Conservation (phyloP, 495 filamentous ascomycete species). For the Polyplosphaeria fusca region DNA sequence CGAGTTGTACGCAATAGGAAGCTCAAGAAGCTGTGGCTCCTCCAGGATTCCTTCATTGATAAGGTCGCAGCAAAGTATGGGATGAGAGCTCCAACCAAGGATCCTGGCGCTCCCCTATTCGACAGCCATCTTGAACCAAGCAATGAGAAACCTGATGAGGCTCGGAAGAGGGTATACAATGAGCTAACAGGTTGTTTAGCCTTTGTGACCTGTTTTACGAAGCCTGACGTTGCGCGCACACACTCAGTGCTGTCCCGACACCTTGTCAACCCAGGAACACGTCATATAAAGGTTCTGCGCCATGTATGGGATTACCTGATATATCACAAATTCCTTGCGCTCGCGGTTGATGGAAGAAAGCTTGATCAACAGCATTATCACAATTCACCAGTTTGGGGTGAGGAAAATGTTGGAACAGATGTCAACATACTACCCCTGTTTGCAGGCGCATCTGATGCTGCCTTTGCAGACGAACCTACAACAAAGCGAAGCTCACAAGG, state of each 20-base stretch:
- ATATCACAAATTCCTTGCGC: neutral
- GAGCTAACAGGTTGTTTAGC: neutral
- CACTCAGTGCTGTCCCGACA: constrained; percentile 2
- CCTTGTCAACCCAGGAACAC: neutral
- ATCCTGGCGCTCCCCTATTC: neutral
- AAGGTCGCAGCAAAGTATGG: neutral
- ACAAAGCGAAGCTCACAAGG: constrained; percentile 22
- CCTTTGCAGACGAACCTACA: constrained; percentile 10
- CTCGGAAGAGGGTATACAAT: no score
- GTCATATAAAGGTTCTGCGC: neutral
- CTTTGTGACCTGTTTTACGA: neutral
- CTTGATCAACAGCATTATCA: neutral
- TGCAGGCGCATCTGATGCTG: constrained; percentile 19
- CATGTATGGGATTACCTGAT: neutral
- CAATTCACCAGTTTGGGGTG: no score
- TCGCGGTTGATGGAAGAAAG: no score
- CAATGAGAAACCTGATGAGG: neutral
- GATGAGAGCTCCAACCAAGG: neutral
- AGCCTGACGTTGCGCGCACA: constrained; percentile 8
- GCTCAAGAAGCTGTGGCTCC: neutral
- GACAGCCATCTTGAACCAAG: neutral
- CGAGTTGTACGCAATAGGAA: neutral
- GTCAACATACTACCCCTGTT: constrained; percentile 1
- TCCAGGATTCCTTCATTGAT: constrained; percentile 9
- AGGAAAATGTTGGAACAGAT: no score